Evolutionary conservation across 306 rosid genomes (phyloP).

Genomic region (Arachis stenosperma): DNA sequence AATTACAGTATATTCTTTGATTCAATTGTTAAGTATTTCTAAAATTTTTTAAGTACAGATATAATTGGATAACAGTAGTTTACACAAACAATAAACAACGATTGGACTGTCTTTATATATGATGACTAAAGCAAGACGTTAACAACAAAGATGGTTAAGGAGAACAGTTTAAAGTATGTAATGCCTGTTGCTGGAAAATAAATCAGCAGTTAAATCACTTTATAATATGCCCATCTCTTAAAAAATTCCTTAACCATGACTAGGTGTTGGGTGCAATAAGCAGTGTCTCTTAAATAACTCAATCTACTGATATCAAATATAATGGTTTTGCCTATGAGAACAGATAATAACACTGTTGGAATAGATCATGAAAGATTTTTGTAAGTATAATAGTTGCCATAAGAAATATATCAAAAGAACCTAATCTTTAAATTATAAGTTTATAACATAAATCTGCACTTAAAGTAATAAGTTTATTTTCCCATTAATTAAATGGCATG

Average conservation of each 20-base stretch:
- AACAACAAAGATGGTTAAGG: too few species aligned
- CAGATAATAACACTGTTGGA: not conserved
- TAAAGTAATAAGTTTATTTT: not conserved
- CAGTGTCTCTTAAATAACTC: not conserved
- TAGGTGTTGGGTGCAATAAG: not conserved
- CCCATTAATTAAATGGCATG: conserved; percentile 5
- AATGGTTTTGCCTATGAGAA: not conserved
- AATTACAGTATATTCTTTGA: too few species aligned
- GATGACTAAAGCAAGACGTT: too few species aligned
- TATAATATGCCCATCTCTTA: not conserved
- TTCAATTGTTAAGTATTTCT: too few species aligned
- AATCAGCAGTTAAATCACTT: not conserved
- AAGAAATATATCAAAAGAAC: conserved; percentile 7
- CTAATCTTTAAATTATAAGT: not conserved
- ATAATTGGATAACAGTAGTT: too few species aligned
- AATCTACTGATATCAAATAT: not conserved
- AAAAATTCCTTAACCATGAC: not conserved
- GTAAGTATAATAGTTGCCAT: not conserved
- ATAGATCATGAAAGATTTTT: not conserved
- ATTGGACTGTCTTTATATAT: too few species aligned
- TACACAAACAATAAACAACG: too few species aligned
- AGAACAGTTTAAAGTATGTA: not conserved
- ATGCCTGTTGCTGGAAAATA: not conserved
- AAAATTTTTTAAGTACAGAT: too few species aligned
- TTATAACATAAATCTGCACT: not conserved